Evolutionary conservation across 805 yeast genomes (phyloP).

Genomic region (Cyberlindnera bimundalis): DNA sequence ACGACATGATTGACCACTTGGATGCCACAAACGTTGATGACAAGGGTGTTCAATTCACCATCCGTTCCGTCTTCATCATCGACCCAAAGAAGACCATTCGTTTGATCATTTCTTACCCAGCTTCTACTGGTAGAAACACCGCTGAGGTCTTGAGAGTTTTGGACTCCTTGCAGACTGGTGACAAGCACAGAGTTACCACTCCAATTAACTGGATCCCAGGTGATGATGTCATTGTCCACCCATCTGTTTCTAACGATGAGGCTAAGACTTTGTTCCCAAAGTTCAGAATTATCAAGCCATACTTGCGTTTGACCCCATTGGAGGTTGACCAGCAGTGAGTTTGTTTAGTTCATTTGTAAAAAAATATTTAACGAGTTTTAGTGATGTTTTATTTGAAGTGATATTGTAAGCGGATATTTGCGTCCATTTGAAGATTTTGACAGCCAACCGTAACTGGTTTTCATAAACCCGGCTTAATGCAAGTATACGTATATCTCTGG

Average conservation of each 20-base stretch:
- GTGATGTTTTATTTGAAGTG: too few relatives aligned
- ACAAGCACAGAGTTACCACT: conserved; percentile 58
- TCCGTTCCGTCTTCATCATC: conserved; percentile 68
- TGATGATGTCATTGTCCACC: conserved; percentile 71
- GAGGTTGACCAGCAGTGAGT: conserved; percentile 82
- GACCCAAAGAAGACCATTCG: conserved; percentile 65
- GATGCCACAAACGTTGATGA: conserved; percentile 65
- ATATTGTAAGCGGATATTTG: too few relatives aligned
- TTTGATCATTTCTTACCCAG: conserved; percentile 64
- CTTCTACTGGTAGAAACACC: conserved; percentile 73
- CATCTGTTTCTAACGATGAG: conserved; percentile 55
- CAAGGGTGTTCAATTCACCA: conserved; percentile 62
- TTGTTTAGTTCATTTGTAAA: too few relatives aligned
- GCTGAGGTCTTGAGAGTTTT: conserved; percentile 69
- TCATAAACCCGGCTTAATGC: too few relatives aligned
- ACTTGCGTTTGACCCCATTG: conserved; percentile 52
- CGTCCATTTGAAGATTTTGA: too few relatives aligned
- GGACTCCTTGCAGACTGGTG: conserved; percentile 67
- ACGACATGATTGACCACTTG: conserved; percentile 70
- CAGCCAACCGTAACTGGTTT: too few relatives aligned
- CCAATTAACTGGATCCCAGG: conserved; percentile 75
- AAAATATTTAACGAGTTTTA: too few relatives aligned
- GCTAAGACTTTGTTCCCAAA: conserved; percentile 61
- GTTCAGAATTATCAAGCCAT: conserved; percentile 58
- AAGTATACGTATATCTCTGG: too few relatives aligned